Evolutionary conservation across 2,329 filamentous ascomycete genomes (phyloP).

Genomic region (Dendrostoma leiphaemia): DNA sequence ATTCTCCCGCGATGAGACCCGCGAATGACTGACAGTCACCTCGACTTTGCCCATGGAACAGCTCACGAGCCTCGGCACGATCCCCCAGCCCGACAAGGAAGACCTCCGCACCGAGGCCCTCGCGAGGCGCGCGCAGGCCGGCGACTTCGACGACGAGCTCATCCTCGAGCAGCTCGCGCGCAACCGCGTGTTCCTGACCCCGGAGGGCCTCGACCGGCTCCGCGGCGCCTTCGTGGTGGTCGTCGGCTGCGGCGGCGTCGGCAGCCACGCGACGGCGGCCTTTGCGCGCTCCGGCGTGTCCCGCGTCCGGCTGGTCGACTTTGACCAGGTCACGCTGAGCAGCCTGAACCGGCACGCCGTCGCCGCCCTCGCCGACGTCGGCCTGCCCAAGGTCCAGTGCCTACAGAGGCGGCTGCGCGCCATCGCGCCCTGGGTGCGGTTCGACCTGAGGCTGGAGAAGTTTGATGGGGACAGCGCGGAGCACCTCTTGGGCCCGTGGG

Average conservation of each 20-base stretch:
- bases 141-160: conserved; percentile 72
- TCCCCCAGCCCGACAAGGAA: conserved; percentile 52
- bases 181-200: conserved; percentile 85
- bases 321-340: conserved; percentile 94
- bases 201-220: conserved; percentile 76
- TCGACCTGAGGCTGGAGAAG: conserved; percentile 82
- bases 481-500: conserved; percentile 66
- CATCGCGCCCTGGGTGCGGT: conserved; percentile 86
- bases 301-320: conserved; percentile 87
- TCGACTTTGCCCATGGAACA: conserved; percentile 29
- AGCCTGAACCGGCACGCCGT: conserved; percentile 95
- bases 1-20: neutral
- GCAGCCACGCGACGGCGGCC: conserved; percentile 84
- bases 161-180: conserved; percentile 93
- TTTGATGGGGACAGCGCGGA: conserved; percentile 69
- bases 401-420: conserved; percentile 78
- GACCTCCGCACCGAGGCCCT: conserved; percentile 59
- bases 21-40: conserved; percentile 18
- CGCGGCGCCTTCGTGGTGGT: conserved; percentile 82
- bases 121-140: conserved; percentile 58
- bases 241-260: conserved; percentile 91
- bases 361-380: conserved; percentile 90
- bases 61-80: conserved; percentile 61
- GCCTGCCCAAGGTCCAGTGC: conserved; percentile 86
- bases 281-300: conserved; percentile 86